Evolutionary conservation across 306 rosid genomes (phyloP).

Genomic region (peach (Prunus persica)): DNA sequence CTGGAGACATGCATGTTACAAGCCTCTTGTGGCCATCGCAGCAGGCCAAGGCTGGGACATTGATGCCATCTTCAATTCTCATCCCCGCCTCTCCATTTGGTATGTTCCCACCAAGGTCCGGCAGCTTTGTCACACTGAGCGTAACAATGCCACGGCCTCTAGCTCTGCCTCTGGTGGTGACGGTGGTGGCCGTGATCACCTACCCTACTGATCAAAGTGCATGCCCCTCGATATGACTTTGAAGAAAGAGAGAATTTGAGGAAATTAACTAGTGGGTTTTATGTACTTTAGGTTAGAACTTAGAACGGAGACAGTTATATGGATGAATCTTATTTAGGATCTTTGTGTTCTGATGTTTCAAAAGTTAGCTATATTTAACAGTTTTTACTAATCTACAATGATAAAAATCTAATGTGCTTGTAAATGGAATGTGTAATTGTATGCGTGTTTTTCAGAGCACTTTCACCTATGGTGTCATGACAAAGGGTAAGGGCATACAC

Average conservation of each 20-base stretch:
- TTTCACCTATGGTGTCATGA: rapidly evolving
- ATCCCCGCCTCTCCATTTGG: slow-evolving; percentile 81
- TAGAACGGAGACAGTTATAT: neutral
- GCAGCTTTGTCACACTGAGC: slow-evolving; percentile 84
- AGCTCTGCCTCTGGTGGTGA: slow-evolving; percentile 46
- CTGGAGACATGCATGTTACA: slow-evolving; percentile 88
- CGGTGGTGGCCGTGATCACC: slow-evolving; percentile 17
- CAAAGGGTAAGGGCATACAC: too few relatives aligned
- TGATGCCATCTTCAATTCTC: slow-evolving; percentile 81
- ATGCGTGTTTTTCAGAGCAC: too few relatives aligned
- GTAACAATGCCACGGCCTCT: slow-evolving; percentile 56
- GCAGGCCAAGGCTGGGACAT: slow-evolving; percentile 91
- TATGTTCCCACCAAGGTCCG: slow-evolving; percentile 95
- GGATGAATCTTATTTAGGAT: neutral
- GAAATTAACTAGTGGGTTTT: neutral
- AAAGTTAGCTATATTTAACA: neutral
- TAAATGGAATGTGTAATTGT: too few relatives aligned
- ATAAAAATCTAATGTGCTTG: too few relatives aligned
- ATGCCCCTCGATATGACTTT: neutral
- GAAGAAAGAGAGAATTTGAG: neutral
- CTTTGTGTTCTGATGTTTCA: neutral
- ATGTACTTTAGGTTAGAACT: neutral
- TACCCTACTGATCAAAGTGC: slow-evolving; percentile 33
- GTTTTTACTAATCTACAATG: neutral
- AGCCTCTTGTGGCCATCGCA: slow-evolving; percentile 70